Evolutionary conservation across 495 filamentous ascomycete genomes (phyloP), one percentile per base, ranked within the genome.

Genomic region (Extremus antarcticus): DNA sequence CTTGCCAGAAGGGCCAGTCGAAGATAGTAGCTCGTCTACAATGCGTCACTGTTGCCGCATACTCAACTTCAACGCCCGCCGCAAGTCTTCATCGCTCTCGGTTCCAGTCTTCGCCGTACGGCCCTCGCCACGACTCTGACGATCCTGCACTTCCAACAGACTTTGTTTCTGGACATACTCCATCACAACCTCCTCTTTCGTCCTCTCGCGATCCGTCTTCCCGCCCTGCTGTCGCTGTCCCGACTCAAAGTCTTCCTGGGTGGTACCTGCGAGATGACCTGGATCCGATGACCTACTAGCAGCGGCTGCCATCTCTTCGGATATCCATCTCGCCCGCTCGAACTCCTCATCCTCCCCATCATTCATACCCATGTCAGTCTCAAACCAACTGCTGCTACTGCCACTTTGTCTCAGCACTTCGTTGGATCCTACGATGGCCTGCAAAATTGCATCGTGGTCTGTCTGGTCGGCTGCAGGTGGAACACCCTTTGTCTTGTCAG

Each of bases 161-260:
- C 85, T 89, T 67, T 88, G 84, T 66, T 78, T 81, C 70, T 81
- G 85, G 20, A 87, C 74, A 65, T 85, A 86, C 56, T 86, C 82
- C 63, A 89, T 61, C 19, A 89, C 76, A 53, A 85, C 78, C 21
- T 85, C 80, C 63, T 88, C 85, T 66, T 88, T 85, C 0, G 74
- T 76, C 60, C 64, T 74, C 52, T 55, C 52, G 43, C 70, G 61
- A 51, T 67, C 72, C 25, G 60, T 62, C 17, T 77, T 61, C 10
- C 68, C 70, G 3, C 50, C 25, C 11, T 24, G 17, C 40, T 51
- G 45, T 7, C 41, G 24, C 19, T 25, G 29, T 45, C 9, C 20
- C 51, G 15, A 25, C 45, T 25, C 50, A 59, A 76, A 80, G 25
- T 70, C 70, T 40, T 74, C 67, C 7, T 17, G 19, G 15, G 17